A percentile compares a stretch with the other conserved stretches of the same genome.
These are phyloP conservation scores for Malus hybrid DNA, from an alignment of 331 rosid species.

Conservation along the genomic window DNA sequence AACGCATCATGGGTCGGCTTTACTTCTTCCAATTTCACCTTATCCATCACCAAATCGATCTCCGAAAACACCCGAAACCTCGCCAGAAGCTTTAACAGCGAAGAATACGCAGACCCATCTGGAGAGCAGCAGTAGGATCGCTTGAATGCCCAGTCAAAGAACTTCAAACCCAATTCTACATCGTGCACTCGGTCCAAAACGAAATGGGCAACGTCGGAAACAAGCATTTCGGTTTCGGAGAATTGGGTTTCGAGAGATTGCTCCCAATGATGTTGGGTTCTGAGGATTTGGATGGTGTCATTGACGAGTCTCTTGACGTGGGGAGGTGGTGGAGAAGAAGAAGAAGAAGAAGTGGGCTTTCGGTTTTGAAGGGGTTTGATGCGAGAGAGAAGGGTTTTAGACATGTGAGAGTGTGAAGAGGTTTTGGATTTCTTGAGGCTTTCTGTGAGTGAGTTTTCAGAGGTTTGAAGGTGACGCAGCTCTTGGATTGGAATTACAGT, in stretches of 20 bases:
- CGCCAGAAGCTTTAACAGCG: slow-evolving; percentile 58
- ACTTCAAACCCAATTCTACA: slow-evolving; percentile 55
- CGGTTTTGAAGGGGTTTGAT: slow-evolving; percentile 47
- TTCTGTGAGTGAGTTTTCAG: background rate
- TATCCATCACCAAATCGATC: slow-evolving; percentile 37
- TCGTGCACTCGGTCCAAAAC: slow-evolving; percentile 57
- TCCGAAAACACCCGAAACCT: slow-evolving; percentile 47
- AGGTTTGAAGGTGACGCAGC: background rate
- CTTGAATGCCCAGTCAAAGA: slow-evolving; percentile 61
- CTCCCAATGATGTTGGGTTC: slow-evolving; percentile 39
- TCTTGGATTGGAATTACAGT: background rate
- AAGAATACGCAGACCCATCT: slow-evolving; percentile 47
- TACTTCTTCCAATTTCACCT: slow-evolving; percentile 32
- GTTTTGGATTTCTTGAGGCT: background rate
- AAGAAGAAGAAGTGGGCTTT: slow-evolving; percentile 13
- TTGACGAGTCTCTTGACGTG: slow-evolving; percentile 29
- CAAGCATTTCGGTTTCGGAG: slow-evolving; percentile 34
- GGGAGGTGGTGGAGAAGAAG: slow-evolving; percentile 28
- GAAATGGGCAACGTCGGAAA: slow-evolving; percentile 66
- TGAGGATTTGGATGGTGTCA: slow-evolving; percentile 52
- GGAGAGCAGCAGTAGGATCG: slow-evolving; percentile 40
- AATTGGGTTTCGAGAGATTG: slow-evolving; percentile 48
- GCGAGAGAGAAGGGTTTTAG: slow-evolving; percentile 59
- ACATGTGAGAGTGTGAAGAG: slow-evolving; percentile 27
- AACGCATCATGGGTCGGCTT: slow-evolving; percentile 50